Evolutionary conservation across 2,329 filamentous ascomycete genomes (phyloP).

Genomic region (Fusarium scirpi): DNA sequence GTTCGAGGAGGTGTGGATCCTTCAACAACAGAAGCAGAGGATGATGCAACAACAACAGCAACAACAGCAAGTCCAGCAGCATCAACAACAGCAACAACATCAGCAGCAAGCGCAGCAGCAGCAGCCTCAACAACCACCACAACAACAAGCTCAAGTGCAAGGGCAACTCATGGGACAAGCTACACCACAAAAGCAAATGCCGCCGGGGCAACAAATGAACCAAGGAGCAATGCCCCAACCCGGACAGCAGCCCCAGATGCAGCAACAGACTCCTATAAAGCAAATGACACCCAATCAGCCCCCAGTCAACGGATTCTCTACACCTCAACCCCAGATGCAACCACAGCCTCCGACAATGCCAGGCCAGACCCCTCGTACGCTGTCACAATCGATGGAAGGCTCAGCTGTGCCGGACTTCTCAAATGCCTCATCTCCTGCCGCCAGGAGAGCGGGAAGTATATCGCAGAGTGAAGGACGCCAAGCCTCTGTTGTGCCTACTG

Average conservation of each 20-base stretch:
- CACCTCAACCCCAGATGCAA: constrained; percentile 49
- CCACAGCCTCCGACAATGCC: constrained; percentile 38
- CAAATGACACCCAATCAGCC: constrained; percentile 58
- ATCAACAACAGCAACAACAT: constrained; percentile 52
- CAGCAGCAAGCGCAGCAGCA: constrained; percentile 13
- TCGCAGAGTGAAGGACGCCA: constrained; percentile 52
- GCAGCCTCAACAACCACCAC: constrained; percentile 50
- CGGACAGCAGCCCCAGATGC: constrained; percentile 45
- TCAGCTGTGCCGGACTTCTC: constrained; percentile 55
- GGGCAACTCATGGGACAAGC: constrained; percentile 43
- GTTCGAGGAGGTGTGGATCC: constrained; percentile 78
- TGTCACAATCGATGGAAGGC: constrained; percentile 64
- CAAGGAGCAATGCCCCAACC: constrained; percentile 54
- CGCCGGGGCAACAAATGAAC: constrained; percentile 48
- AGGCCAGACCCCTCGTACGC: constrained; percentile 59
- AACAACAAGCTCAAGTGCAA: constrained; percentile 46
- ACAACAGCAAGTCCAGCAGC: constrained; percentile 55
- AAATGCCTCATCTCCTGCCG: constrained; percentile 59
- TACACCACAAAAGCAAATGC: constrained; percentile 54
- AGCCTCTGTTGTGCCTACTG: constrained; percentile 31
- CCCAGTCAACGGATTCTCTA: constrained; percentile 54
- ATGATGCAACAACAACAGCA: constrained; percentile 63
- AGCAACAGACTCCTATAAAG: constrained; percentile 55
- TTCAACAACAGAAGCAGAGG: constrained; percentile 66
- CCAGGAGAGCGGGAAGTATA: constrained; percentile 57